Base-by-base conservation (phyloP, 768 basidiomycete species). In the Auriscalpium microsporum region DNA sequence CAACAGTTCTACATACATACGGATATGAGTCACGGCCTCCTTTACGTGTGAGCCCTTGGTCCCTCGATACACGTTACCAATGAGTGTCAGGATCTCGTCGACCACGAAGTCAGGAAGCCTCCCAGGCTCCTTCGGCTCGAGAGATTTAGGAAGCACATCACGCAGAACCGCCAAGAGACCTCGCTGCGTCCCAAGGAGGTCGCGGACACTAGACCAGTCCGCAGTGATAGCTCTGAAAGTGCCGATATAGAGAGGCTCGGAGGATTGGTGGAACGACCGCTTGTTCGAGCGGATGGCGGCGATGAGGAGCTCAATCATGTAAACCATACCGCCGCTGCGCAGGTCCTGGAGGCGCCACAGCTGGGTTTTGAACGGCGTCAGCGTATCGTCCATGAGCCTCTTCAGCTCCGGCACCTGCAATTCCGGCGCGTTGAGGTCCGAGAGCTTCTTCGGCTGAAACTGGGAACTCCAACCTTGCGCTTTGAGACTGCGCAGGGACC, bases 161-260 rank as follows among this genome's bases (percentile, higher is more conserved):
- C 68, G 13, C 53, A 63, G 52, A 59, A 56, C 16, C 67, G 68
- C n/a, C 64, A 69, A 5, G 50, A 58, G 5, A 62, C 62, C 3
- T 54, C 64, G 45, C 28, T 55, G 54, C 8, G 51, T 49, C 23
- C 45, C 46, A 8, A 38, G 11, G 2, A 34, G 38, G 9, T 55
- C 19, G 21, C 47, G 51, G 11, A 8, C 35, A 10, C 14, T 44
- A 28, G 28, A n/a, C 58, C 54, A 58, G n/a, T 56, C 46, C 3
- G 54, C 45, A 13, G 51, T 55, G 40, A 58, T 44, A 21, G 1
- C 14, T 23, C 23, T 36, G 50, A 58, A 51, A 8, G 58, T 58
- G 40, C 50, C 47, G 40, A 53, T 35, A 36, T 48, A 58, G 14
- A 58, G 33, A 8, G 54, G 47, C n/a, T 28, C 50, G 10, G 56